Evolutionary conservation across 768 basidiomycete genomes (phyloP).

Genomic region (Udeniomyces megalosporus): DNA sequence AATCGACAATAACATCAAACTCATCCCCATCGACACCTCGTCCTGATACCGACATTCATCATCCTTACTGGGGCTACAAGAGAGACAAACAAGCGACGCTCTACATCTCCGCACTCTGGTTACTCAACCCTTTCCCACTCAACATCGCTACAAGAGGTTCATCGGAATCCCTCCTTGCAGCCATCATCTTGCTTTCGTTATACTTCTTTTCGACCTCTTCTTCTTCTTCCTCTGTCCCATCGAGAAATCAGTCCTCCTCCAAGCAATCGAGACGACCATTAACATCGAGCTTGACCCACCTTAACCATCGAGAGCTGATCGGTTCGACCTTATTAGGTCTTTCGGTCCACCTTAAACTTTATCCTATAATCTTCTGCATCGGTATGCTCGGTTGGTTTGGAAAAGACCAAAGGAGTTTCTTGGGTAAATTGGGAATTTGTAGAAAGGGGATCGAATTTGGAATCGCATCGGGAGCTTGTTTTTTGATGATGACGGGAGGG

Average conservation of each 20-base stretch:
- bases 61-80: slow-evolving; percentile 33
- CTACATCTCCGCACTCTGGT: slow-evolving; percentile 49
- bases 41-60: slow-evolving; percentile 24
- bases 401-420: slow-evolving; percentile 23
- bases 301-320: background rate
- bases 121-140: slow-evolving; percentile 86
- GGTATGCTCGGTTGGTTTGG: slow-evolving; percentile 42
- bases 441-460: slow-evolving; percentile 41
- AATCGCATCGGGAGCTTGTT: slow-evolving; percentile 46
- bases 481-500: slow-evolving; percentile 43
- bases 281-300: slow-evolving; percentile 34
- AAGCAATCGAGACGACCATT: slow-evolving; percentile 17
- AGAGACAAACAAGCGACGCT: slow-evolving; percentile 34
- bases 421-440: slow-evolving; percentile 33
- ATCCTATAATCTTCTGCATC: slow-evolving; percentile 81
- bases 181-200: slow-evolving; percentile 58
- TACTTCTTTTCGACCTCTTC: slow-evolving; percentile 2
- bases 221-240: background rate
- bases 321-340: slow-evolving; percentile 63
- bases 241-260: background rate
- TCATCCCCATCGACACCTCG: slow-evolving; percentile 7
- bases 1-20: slow-evolving; percentile 13
- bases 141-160: slow-evolving; percentile 95
- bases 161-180: slow-evolving; percentile 71
- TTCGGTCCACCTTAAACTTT: slow-evolving; percentile 92